Evolutionary conservation across 78 protist genomes (phyloP).

Genomic region (Dictyostelium firmibasis): DNA sequence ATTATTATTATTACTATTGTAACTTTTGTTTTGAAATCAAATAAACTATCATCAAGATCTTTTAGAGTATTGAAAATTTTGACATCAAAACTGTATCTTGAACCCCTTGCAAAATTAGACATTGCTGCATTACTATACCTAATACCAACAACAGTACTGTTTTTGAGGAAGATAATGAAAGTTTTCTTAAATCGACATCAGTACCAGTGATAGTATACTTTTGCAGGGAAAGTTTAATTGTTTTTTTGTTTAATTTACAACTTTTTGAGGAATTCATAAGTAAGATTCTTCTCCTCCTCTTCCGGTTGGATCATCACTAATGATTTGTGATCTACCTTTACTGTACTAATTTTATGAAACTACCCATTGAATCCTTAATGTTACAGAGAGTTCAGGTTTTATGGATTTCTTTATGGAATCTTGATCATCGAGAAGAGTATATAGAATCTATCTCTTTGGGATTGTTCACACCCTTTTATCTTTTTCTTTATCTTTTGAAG

Average conservation of each 20-base stretch:
- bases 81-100: slow-evolving; percentile 70
- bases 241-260: slow-evolving; percentile 62
- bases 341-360: slow-evolving; percentile 32
- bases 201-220: slow-evolving; percentile 81
- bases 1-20: not conserved
- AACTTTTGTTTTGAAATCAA: not conserved
- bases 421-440: slow-evolving; percentile 16
- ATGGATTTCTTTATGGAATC: slow-evolving; percentile 45
- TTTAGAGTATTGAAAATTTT: slow-evolving; percentile 64
- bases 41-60: slow-evolving; percentile 40
- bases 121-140: slow-evolving; percentile 50
- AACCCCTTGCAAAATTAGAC: slow-evolving; percentile 80
- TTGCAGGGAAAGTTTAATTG: slow-evolving; percentile 35
- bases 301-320: slow-evolving; percentile 48
- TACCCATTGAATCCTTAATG: slow-evolving; percentile 72
- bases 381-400: slow-evolving; percentile 32
- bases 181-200: slow-evolving; percentile 77
- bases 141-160: slow-evolving; percentile 31
- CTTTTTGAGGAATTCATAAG: slow-evolving; percentile 73
- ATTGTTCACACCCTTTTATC: too few species aligned
- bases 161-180: slow-evolving; percentile 45
- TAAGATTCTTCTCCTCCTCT: slow-evolving; percentile 49
- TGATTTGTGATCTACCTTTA: slow-evolving; percentile 60
- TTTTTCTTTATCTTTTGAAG: too few species aligned
- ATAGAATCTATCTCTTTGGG: too few species aligned